phyloP scores from a whole-genome alignment of 2,329 filamentous ascomycete species.

The Xylariomycetidae sp. region DNA sequence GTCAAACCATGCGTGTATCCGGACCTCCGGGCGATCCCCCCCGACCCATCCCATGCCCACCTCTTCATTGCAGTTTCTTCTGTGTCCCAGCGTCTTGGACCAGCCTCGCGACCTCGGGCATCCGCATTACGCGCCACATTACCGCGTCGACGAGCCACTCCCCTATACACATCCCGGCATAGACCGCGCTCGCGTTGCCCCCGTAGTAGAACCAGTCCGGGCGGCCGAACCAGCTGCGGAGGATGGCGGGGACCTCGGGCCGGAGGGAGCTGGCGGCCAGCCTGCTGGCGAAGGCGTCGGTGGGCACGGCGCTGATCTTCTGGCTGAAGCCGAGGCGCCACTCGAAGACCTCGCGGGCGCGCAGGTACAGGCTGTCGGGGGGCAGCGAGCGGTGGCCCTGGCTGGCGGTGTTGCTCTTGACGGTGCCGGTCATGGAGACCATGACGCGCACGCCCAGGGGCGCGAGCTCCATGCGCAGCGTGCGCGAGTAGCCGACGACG shows the following conservation, averaged over 20 bases:
- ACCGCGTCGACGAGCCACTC: no score
- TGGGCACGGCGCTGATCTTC: slow-evolving; percentile 37
- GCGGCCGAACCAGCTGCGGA: slow-evolving; percentile 31
- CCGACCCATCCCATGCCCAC: no score
- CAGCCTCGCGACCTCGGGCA: no score
- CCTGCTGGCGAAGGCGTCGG: slow-evolving; percentile 35
- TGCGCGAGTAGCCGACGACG: no score
- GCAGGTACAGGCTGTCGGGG: slow-evolving; percentile 40
- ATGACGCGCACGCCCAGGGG: slow-evolving; percentile 52
- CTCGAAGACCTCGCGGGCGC: slow-evolving; percentile 39
- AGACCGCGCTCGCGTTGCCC: no score
- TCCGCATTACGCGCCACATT: no score
- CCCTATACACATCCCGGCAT: no score
- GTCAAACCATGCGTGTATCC: no score
- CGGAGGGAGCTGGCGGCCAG: slow-evolving; percentile 37
- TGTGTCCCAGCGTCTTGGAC: no score
- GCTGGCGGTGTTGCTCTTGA: slow-evolving; percentile 43
- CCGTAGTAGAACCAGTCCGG: slow-evolving; percentile 36
- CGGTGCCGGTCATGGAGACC: slow-evolving; percentile 49
- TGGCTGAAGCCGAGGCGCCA: slow-evolving; percentile 42
- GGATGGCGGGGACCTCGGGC: slow-evolving; percentile 25
- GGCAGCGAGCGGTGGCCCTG: slow-evolving; percentile 37
- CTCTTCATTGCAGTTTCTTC: no score
- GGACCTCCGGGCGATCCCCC: no score
- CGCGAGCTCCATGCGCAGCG: slow-evolving; percentile 67